Percentiles rank a stretch among this genome's conserved stretches.
phyloP scores from a whole-genome alignment of 768 basidiomycete genomes.

The Amanita rubescens region DNA sequence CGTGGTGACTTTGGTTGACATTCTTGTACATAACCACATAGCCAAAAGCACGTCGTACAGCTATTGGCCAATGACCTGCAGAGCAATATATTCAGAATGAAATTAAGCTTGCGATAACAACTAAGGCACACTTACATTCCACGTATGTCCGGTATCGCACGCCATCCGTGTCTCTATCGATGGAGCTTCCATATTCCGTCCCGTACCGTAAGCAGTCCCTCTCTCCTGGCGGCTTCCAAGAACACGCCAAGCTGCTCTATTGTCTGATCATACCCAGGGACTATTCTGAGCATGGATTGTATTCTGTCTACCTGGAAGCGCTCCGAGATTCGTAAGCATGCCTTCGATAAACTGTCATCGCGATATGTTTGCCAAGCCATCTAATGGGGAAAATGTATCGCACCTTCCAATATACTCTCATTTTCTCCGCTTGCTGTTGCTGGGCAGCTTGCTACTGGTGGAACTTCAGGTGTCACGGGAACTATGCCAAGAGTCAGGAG shows the following conservation, averaged over 20 bases:
- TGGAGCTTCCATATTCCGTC: slow-evolving; percentile 65
- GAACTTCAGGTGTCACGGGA: slow-evolving; percentile 31
- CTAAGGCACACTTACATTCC: neutral
- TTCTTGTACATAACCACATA: neutral
- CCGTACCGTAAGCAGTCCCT: slow-evolving; percentile 63
- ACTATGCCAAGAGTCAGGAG: slow-evolving; percentile 9
- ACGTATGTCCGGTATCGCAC: neutral
- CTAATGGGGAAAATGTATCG: neutral
- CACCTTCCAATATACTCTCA: slow-evolving; percentile 85
- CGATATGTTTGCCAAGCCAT: neutral
- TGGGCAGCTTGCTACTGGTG: slow-evolving; percentile 49
- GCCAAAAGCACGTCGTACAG: too few species aligned
- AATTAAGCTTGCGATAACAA: neutral
- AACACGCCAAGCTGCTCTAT: slow-evolving; percentile 72
- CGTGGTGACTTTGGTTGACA: too few species aligned
- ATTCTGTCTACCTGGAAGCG: slow-evolving; percentile 75
- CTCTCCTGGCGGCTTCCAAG: slow-evolving; percentile 73
- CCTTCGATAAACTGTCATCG: slow-evolving; percentile 74
- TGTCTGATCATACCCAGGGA: slow-evolving; percentile 74
- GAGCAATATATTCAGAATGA: too few species aligned
- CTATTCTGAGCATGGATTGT: slow-evolving; percentile 81
- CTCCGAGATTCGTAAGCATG: slow-evolving; percentile 83
- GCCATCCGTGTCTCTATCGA: slow-evolving; percentile 9
- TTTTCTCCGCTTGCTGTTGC: slow-evolving; percentile 78
- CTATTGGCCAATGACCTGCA: too few species aligned